Percentiles rank a stretch among this genome's conserved stretches.
These are phyloP conservation scores for Venturia oleaginea DNA, from an alignment of 2,329 filamentous ascomycete species.

Conservation along the genomic window DNA sequence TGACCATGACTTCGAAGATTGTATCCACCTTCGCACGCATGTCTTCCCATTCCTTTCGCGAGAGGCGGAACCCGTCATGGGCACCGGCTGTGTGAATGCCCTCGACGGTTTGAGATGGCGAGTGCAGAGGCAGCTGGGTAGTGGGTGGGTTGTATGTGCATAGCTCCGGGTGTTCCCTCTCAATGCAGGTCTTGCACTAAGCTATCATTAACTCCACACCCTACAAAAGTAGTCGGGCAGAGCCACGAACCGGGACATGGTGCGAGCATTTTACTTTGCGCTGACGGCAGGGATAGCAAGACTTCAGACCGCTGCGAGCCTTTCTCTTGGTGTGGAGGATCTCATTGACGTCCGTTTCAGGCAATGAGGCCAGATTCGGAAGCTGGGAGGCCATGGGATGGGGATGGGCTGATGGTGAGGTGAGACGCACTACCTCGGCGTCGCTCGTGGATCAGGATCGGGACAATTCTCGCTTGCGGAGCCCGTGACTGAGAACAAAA, in stretches of 20 bases:
- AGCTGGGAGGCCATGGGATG: background rate
- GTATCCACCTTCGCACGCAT: background rate
- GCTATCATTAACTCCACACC: background rate
- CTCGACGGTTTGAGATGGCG: background rate
- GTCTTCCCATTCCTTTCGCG: slow-evolving; percentile 1
- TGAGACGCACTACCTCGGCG: background rate
- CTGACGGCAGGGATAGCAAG: slow-evolving; percentile 39
- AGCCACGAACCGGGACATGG: slow-evolving; percentile 25
- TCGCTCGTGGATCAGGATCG: background rate
- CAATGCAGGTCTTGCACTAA: slow-evolving; percentile 38
- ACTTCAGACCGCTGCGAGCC: slow-evolving; percentile 31
- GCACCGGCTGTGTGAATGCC: background rate
- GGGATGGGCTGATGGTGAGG: background rate
- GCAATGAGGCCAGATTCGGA: background rate
- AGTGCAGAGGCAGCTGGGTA: background rate
- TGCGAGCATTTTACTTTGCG: slow-evolving; percentile 40
- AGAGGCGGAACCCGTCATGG: background rate
- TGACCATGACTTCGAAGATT: background rate
- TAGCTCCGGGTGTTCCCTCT: slow-evolving; percentile 10
- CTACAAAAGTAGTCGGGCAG: background rate
- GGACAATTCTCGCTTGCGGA: background rate
- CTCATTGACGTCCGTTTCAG: slow-evolving; percentile 12
- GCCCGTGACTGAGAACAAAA: background rate
- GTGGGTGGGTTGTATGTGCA: slow-evolving; percentile 8
- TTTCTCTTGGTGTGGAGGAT: slow-evolving; percentile 9